Conservation (phyloP, 2,329 filamentous ascomycete species). For the Coniochaeta ligniaria region DNA sequence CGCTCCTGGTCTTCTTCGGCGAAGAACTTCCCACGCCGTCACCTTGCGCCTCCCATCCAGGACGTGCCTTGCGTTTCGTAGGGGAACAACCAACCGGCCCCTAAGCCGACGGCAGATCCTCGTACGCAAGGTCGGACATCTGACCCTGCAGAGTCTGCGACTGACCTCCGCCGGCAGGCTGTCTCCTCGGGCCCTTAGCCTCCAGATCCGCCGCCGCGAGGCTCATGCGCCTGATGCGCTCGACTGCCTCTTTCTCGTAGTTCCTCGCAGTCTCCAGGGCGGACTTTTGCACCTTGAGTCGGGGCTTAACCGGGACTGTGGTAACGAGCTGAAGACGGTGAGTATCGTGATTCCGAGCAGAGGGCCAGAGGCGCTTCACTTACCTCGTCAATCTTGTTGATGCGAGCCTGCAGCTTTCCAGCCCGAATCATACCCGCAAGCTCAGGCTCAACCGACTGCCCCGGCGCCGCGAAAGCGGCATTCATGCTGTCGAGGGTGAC, state of each 20-base stretch:
- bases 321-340: conserved; percentile 55
- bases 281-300: conserved; percentile 62
- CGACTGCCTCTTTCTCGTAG: conserved; percentile 68
- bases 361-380: conserved; percentile 6
- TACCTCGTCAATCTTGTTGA: conserved; percentile 76
- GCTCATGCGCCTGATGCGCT: conserved; percentile 72
- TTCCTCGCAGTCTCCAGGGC: conserved; percentile 60
- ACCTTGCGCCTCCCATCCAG: neutral
- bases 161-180: neutral
- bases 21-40: neutral
- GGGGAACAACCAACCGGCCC: neutral
- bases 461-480: conserved; percentile 61
- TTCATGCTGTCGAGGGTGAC: conserved; percentile 77
- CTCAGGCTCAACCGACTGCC: conserved; percentile 63
- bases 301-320: conserved; percentile 58
- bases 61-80: neutral
- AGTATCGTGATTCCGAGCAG: neutral
- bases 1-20: neutral
- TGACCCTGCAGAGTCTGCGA: neutral
- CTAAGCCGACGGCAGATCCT: neutral
- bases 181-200: conserved; percentile 34
- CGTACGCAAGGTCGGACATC: neutral
- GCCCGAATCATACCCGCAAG: conserved; percentile 70
- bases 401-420: conserved; percentile 65
- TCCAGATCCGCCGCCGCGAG: conserved; percentile 71